Evolutionary conservation across 116 monocot genomes (phyloP).

Genomic region (Papilionanthe hybrid): DNA sequence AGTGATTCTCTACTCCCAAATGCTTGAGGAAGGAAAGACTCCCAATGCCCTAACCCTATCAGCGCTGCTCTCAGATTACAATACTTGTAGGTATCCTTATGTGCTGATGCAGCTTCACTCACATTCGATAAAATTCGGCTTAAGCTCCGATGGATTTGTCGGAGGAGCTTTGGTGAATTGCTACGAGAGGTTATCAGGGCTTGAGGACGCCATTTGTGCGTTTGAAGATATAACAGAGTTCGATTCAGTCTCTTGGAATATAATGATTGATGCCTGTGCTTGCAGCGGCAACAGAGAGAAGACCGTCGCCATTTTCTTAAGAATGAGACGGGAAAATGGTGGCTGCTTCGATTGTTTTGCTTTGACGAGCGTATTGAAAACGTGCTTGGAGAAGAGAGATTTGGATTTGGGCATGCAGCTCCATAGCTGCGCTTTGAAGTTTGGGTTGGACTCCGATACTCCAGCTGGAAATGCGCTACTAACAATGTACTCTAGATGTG

Average conservation of each 20-base stretch:
- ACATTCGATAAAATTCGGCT: conserved; percentile 33
- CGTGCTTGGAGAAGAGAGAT: conserved; percentile 30
- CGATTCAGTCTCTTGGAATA: conserved; percentile 58
- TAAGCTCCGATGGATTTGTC: conserved; percentile 42
- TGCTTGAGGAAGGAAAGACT: conserved; percentile 33
- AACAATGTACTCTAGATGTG: conserved; percentile 74
- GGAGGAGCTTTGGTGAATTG: conserved; percentile 51
- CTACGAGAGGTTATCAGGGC: conserved; percentile 28
- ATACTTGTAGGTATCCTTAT: background rate
- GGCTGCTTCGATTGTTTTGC: conserved; percentile 43
- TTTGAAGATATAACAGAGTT: conserved; percentile 50
- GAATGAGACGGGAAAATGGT: conserved; percentile 29
- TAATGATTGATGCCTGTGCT: conserved; percentile 69
- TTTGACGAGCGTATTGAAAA: conserved; percentile 66
- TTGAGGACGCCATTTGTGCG: conserved; percentile 36
- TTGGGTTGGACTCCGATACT: conserved; percentile 29
- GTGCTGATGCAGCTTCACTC: conserved; percentile 43
- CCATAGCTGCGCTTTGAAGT: conserved; percentile 45
- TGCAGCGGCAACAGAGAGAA: conserved; percentile 23
- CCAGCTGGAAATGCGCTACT: conserved; percentile 56
- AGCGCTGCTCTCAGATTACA: conserved; percentile 25
- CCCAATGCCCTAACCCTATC: conserved; percentile 53
- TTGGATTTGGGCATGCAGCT: conserved; percentile 50
- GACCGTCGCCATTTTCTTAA: conserved; percentile 29
- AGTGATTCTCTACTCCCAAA: conserved; percentile 19